A percentile compares a stretch with the other conserved stretches of the same genome.
These are phyloP conservation scores for Neurospora sublineolata DNA, from an alignment of 495 filamentous ascomycete genomes.

Conservation along the genomic window DNA sequence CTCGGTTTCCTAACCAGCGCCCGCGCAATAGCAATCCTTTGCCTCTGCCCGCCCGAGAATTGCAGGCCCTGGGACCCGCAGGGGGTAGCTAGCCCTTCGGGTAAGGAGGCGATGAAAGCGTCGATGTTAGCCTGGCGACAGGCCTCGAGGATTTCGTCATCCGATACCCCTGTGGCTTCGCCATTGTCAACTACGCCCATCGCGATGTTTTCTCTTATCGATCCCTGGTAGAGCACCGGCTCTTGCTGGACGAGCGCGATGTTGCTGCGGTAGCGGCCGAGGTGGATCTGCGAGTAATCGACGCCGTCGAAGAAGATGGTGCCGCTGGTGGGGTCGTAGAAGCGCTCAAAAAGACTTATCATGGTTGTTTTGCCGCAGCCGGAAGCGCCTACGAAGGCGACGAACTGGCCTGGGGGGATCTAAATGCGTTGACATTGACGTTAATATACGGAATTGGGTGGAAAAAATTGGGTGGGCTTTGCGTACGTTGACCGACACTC, in stretches of 20 bases:
- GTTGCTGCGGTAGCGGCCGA: slow-evolving; percentile 31
- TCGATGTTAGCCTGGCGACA: slow-evolving; percentile 49
- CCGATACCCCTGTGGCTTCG: slow-evolving; percentile 12
- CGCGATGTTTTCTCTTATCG: slow-evolving; percentile 47
- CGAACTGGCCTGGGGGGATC: slow-evolving; percentile 44
- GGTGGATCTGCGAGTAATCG: slow-evolving; percentile 27
- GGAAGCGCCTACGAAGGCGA: slow-evolving; percentile 47
- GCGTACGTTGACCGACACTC: slow-evolving; percentile 44
- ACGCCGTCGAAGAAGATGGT: slow-evolving; percentile 36
- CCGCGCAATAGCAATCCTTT: slow-evolving; percentile 64
- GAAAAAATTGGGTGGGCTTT: background rate
- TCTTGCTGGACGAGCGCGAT: slow-evolving; percentile 49
- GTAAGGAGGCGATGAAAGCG: slow-evolving; percentile 49
- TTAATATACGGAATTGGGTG: background rate
- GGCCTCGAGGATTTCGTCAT: slow-evolving; percentile 41
- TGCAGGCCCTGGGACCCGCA: slow-evolving; percentile 50
- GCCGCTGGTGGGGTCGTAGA: slow-evolving; percentile 49
- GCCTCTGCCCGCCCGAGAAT: slow-evolving; percentile 66
- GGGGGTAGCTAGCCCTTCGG: slow-evolving; percentile 44
- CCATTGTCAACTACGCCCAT: slow-evolving; percentile 28
- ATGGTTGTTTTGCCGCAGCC: slow-evolving; percentile 36
- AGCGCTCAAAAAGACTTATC: slow-evolving; percentile 47
- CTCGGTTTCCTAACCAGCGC: slow-evolving; percentile 60
- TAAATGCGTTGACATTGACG: background rate
- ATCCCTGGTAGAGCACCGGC: slow-evolving; percentile 40